These are phyloP conservation scores for Malassezia globosa DNA, from an alignment of 1,284 basidiomycete genomes.

Conservation along the genomic window DNA sequence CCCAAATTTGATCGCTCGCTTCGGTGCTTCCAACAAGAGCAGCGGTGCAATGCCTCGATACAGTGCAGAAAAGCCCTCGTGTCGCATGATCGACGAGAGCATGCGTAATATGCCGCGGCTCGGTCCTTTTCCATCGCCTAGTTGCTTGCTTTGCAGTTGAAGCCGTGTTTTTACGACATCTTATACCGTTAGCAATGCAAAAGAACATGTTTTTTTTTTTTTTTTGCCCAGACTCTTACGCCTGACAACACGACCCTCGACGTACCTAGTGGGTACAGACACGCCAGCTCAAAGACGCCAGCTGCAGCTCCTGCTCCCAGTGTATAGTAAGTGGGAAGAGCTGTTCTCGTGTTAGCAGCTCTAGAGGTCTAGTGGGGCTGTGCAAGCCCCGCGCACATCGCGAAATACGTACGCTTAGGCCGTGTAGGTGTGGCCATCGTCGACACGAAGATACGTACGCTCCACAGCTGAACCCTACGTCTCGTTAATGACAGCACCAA, in stretches of 20 bases:
- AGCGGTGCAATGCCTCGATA: constrained; percentile 92
- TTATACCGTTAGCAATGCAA: not conserved
- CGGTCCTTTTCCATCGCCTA: constrained; percentile 22
- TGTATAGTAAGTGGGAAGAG: constrained; percentile 69
- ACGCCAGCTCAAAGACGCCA: constrained; percentile 70
- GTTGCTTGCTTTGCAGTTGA: constrained; percentile 71
- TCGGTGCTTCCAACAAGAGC: constrained; percentile 87
- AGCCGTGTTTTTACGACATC: constrained; percentile 77
- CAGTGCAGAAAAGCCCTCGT: constrained; percentile 56
- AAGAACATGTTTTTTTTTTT: no score
- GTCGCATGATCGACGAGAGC: constrained; percentile 63
- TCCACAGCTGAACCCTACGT: no score
- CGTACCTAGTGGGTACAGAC: constrained; percentile 81
- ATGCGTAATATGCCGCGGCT: constrained; percentile 64
- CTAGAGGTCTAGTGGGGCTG: no score
- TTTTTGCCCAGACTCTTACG: no score
- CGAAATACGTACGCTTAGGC: constrained; percentile 1
- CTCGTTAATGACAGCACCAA: no score
- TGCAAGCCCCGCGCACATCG: no score
- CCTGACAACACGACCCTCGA: no score
- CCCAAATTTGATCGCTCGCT: constrained; percentile 88
- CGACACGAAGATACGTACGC: no score
- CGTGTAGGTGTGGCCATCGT: not conserved
- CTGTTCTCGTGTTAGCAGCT: constrained; percentile 11
- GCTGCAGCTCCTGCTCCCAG: constrained; percentile 84